Percentiles rank a stretch among this genome's conserved stretches.
Evolutionary conservation across 2,329 filamentous ascomycete species (phyloP).

Genomic region (Trichoderma atrobrunneum): DNA sequence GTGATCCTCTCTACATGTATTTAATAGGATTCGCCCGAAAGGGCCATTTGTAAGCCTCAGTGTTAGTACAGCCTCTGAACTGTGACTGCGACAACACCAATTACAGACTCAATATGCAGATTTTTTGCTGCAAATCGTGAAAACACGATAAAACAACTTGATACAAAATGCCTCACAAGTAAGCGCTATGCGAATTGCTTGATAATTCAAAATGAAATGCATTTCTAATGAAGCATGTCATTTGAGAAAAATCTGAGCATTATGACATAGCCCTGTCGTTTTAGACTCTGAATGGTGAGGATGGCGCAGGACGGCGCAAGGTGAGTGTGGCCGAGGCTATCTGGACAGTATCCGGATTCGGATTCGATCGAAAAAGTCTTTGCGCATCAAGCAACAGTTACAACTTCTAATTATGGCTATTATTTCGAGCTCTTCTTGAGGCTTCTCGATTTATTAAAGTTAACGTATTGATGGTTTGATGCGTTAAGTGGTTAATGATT

Average conservation of each 20-base stretch:
- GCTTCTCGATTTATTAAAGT: neutral
- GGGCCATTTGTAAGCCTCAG: constrained; percentile 2
- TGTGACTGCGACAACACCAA: neutral
- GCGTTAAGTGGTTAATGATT: neutral
- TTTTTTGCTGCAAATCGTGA: neutral
- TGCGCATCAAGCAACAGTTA: neutral
- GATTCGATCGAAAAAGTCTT: neutral
- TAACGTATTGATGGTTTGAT: neutral
- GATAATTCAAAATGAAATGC: neutral
- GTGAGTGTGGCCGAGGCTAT: neutral
- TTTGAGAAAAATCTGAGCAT: neutral
- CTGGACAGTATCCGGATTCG: neutral
- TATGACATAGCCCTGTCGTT: constrained; percentile 19
- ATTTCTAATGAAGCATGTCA: constrained; percentile 7
- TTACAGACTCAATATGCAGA: neutral
- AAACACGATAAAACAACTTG: neutral
- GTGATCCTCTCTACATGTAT: neutral
- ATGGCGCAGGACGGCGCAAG: neutral
- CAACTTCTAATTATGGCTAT: neutral
- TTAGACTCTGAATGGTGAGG: constrained; percentile 1
- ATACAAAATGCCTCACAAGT: neutral
- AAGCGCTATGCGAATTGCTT: neutral
- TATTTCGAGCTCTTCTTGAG: neutral
- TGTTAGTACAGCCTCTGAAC: neutral
- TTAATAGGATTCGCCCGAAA: neutral